These are phyloP conservation scores for Leptodermis oblonga DNA, from an alignment of 257 asterid species.

Conservation along the genomic window DNA sequence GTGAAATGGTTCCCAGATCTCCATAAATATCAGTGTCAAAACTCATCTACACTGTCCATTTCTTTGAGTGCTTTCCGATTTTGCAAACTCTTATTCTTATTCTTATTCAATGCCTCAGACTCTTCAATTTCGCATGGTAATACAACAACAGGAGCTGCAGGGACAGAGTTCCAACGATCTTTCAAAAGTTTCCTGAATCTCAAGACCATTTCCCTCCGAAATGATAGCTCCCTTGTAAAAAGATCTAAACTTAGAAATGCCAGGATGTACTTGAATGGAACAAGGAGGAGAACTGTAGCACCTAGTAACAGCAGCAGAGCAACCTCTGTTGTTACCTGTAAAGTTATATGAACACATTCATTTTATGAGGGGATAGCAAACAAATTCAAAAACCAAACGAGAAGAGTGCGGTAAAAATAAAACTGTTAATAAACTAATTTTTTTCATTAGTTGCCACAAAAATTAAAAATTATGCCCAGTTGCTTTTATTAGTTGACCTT, in stretches of 20 bases:
- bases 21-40: background rate
- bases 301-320: constrained; percentile 66
- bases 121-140: constrained; percentile 57
- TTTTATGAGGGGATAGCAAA: background rate
- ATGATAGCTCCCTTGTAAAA: constrained; percentile 84
- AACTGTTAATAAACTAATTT: background rate
- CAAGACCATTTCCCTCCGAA: constrained; percentile 69
- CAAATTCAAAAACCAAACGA: background rate
- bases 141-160: constrained; percentile 89
- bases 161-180: constrained; percentile 87
- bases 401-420: background rate
- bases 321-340: constrained; percentile 76
- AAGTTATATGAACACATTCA: background rate
- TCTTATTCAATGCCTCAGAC: constrained; percentile 21
- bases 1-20: background rate
- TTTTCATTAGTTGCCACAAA: background rate
- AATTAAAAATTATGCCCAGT: background rate
- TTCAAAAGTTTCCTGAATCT: constrained; percentile 57
- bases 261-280: constrained; percentile 75
- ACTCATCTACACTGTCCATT: constrained; percentile 5
- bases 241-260: constrained; percentile 61
- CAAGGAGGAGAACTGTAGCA: constrained; percentile 50
- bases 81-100: constrained; percentile 20
- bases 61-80: constrained; percentile 19
- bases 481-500: background rate